Evolutionary conservation across 139 green algal genomes (phyloP), one percentile per base, ranked within the genome.

Genomic region (Edaphochlamys debaryana): DNA sequence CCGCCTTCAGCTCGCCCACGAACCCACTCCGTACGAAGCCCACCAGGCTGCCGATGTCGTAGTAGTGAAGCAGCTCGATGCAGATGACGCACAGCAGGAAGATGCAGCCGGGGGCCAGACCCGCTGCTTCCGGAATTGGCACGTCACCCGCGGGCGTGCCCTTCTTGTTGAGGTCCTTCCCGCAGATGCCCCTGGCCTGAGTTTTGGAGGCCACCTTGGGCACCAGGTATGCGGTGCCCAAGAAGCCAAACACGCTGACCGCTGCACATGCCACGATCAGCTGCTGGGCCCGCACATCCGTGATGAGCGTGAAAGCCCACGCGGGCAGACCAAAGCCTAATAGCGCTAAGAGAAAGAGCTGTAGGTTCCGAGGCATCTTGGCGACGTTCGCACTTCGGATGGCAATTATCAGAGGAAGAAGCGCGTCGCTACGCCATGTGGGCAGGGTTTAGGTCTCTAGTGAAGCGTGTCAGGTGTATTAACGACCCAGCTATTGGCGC

Each of bases 111-210:
- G 94, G 89, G 0, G 94, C 97, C 25, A 99, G 92, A 2, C 97
- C 97, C 0, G 94, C 87, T 2, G 95, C 92, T 81, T 99, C 97
- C 25, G 97, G 97, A 45, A 98, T 92, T 27, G 90, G 90, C 48
- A 92, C 92, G 7, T 97, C 94, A 19, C 94, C 96, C 22, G 80
- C 92, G 34, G 90, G 79, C 4, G 93, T 96, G 62, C 95, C 96
- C 79, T 93, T 94, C 87, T 98, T 98, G 82, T 98, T 98, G 73
- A 98, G 93, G 80, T 98, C 96, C 60, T 95, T 91, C 27, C 96
- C 96, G 66, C 87, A 95, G 30, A 98, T 94, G n/a, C 93, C 93
- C 23, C 89, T 70, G 29, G 76, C 36, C 30, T 67, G 29, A 0
- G 85, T 92, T 68, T 89, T 92, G 34, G 48, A 71, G 3, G 75